Percentiles rank a stretch among this genome's conserved stretches.
Evolutionary conservation across 306 rosid genomes (phyloP).

Genomic region (Begonia masoniana): DNA sequence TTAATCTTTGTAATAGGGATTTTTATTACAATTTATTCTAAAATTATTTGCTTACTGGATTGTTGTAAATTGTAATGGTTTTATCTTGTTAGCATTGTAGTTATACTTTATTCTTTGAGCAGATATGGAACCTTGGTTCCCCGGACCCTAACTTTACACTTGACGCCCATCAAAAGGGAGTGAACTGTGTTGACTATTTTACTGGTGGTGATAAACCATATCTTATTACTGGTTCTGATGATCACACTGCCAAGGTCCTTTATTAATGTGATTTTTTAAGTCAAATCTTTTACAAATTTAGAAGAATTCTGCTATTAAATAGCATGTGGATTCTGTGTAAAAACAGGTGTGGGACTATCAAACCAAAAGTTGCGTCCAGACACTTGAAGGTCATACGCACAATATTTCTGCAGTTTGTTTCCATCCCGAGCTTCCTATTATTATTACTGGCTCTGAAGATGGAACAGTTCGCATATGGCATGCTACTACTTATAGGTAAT

Average conservation of each 20-base stretch:
- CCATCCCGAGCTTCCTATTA: conserved; percentile 94
- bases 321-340: conserved; percentile 13
- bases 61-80: not conserved
- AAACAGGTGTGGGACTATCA: conserved; percentile 99
- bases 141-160: conserved; percentile 94
- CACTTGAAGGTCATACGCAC: conserved; percentile 98
- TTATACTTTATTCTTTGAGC: conserved; percentile 6
- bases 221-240: conserved; percentile 91
- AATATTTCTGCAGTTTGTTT: conserved; percentile 96
- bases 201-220: conserved; percentile 97
- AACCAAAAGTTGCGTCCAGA: conserved; percentile 97
- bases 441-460: conserved; percentile 96
- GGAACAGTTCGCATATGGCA: conserved; percentile 99
- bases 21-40: not conserved
- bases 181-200: conserved; percentile 92
- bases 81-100: conserved; percentile 5
- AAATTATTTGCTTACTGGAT: not conserved
- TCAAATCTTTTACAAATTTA: not conserved
- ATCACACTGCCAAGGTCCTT: conserved; percentile 87
- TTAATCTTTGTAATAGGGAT: no score
- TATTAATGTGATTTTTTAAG: conserved; percentile 4
- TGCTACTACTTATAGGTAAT: conserved; percentile 82
- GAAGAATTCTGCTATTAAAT: not conserved
- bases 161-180: conserved; percentile 94
- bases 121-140: conserved; percentile 98